Conservation (phyloP, 2,329 filamentous ascomycete genomes). For the Sporothrix protearum region DNA sequence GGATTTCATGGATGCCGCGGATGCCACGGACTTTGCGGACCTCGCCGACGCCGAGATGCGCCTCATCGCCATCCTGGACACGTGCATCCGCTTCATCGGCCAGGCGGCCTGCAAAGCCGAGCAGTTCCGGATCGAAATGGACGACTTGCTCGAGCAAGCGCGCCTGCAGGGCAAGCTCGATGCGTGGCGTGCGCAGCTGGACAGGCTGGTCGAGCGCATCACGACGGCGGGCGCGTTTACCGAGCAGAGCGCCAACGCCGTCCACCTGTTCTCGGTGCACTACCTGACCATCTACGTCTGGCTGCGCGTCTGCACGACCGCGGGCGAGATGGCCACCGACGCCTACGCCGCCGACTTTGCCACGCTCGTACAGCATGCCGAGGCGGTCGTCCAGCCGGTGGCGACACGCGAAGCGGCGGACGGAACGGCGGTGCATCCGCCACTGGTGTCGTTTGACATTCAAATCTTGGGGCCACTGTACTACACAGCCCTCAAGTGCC, state of each 20-base stretch:
- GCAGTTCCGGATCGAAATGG: background rate
- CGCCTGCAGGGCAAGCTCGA: background rate
- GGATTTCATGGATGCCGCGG: no score
- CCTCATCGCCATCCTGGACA: background rate
- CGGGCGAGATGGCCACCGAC: background rate
- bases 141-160: background rate
- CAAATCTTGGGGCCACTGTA: constrained; percentile 10
- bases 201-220: background rate
- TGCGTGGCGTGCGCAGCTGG: background rate
- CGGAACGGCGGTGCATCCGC: background rate
- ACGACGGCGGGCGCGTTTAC: background rate
- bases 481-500: constrained; percentile 11
- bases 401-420: background rate
- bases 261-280: background rate
- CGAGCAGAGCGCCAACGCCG: background rate
- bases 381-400: background rate
- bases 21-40: background rate
- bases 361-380: background rate
- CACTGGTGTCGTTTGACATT: background rate
- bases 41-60: background rate
- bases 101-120: background rate
- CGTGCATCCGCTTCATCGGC: background rate
- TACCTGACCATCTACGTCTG: constrained; percentile 5
- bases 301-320: constrained; percentile 4
- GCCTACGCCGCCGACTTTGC: background rate